Conservation (phyloP, 2,329 filamentous ascomycete species). For the Trichoderma hamatum region DNA sequence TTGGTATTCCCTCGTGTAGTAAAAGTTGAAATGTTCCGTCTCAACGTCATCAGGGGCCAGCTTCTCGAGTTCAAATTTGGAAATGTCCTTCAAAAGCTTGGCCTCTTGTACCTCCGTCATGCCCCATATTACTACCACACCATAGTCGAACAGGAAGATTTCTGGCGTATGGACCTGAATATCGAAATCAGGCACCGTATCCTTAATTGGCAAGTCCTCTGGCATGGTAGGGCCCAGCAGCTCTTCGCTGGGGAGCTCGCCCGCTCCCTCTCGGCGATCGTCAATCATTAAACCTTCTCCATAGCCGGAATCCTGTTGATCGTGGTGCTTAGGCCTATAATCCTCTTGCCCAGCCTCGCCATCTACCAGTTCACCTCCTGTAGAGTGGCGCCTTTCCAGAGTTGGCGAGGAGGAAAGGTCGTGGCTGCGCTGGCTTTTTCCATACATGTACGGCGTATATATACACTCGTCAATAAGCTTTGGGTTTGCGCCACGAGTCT, state of each 20-base stretch:
- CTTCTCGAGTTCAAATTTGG: slow-evolving; percentile 92
- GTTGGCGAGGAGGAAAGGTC: slow-evolving; percentile 46
- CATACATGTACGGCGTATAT: slow-evolving; percentile 90
- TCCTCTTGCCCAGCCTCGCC: slow-evolving; percentile 50
- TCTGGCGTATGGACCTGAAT: slow-evolving; percentile 89
- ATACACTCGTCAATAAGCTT: slow-evolving; percentile 98
- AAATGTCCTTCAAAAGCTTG: slow-evolving; percentile 88
- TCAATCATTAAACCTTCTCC: slow-evolving; percentile 36
- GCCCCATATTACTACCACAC: slow-evolving; percentile 97
- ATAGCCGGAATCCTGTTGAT: slow-evolving; percentile 38
- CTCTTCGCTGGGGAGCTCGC: slow-evolving; percentile 38
- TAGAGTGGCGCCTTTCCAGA: slow-evolving; percentile 72
- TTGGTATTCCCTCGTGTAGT: slow-evolving; percentile 97
- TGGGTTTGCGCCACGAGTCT: slow-evolving; percentile 76
- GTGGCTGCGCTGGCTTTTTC: slow-evolving; percentile 40
- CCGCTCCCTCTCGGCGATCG: slow-evolving; percentile 33
- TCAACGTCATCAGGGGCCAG: slow-evolving; percentile 86
- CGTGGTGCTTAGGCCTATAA: slow-evolving; percentile 62
- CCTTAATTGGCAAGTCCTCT: slow-evolving; percentile 45
- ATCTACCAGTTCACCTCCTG: slow-evolving; percentile 64
- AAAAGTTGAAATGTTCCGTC: slow-evolving; percentile 98
- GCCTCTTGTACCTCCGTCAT: slow-evolving; percentile 91
- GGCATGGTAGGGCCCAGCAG: slow-evolving; percentile 42
- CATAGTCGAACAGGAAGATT: slow-evolving; percentile 95
- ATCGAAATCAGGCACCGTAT: slow-evolving; percentile 72